Conservation (phyloP, 306 rosid genomes). For the Cucumis melo region DNA sequence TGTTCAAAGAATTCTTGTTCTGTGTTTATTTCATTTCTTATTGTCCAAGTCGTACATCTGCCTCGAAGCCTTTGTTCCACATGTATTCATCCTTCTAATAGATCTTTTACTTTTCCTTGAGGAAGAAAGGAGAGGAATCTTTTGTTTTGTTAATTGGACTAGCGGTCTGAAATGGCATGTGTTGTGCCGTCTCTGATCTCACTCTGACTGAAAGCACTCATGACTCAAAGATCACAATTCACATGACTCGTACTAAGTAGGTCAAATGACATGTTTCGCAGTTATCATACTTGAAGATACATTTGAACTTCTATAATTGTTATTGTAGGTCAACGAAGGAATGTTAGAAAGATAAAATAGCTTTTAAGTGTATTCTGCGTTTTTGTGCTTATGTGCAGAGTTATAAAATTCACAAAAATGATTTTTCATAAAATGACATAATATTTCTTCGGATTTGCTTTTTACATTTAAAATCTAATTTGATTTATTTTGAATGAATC, state of each 20-base stretch:
- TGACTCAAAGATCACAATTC: not conserved
- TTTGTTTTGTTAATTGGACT: not conserved
- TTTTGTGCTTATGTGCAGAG: not conserved
- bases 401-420: not conserved
- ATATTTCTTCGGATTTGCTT: not conserved
- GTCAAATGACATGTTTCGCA: not conserved
- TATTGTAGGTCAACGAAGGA: not conserved
- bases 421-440: not conserved
- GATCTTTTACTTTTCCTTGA: not conserved
- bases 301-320: not conserved
- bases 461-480: not conserved
- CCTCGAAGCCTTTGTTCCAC: not conserved
- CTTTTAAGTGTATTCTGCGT: not conserved
- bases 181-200: not conserved
- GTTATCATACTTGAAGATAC: not conserved
- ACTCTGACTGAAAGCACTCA: not conserved
- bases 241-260: not conserved
- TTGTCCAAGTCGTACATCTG: not conserved
- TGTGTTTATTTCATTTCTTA: not conserved
- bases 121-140: not conserved
- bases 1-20: not conserved
- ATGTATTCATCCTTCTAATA: not conserved
- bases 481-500: slow-evolving; percentile 3
- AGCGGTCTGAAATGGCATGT: not conserved
- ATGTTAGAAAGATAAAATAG: not conserved